Evolutionary conservation across 169 alveolate genomes (phyloP).

Genomic region (Cryptosporidium sp.): DNA sequence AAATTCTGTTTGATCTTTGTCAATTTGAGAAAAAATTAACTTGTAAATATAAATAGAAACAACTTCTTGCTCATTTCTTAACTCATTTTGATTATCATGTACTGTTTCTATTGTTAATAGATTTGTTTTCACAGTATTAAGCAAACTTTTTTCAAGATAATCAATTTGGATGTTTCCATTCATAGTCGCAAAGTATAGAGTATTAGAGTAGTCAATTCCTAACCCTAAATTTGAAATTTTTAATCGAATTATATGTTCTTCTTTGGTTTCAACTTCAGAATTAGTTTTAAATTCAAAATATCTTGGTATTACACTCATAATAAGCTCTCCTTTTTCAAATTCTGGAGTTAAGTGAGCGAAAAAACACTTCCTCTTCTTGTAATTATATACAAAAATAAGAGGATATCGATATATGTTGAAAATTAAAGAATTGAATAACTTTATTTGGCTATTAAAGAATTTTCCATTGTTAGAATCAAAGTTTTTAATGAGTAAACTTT

Average conservation of each 20-base stretch:
- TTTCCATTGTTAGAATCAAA: background rate
- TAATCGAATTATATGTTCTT: background rate
- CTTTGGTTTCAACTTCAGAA: background rate
- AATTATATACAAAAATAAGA: background rate
- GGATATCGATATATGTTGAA: background rate
- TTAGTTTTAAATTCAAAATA: background rate
- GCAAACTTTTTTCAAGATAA: background rate
- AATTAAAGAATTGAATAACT: slow-evolving; percentile 2
- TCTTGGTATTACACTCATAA: background rate
- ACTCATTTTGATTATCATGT: background rate
- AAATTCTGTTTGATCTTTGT: background rate
- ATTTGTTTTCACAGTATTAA: background rate
- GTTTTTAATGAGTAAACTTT: background rate
- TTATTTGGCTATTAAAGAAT: slow-evolving; percentile 11
- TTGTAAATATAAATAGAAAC: background rate
- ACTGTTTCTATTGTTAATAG: background rate
- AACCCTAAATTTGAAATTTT: background rate
- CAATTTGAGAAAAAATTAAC: background rate
- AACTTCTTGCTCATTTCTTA: too few relatives aligned
- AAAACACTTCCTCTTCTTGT: background rate
- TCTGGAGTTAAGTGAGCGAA: background rate
- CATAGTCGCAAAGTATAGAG: background rate
- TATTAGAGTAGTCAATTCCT: background rate
- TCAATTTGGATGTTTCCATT: background rate
- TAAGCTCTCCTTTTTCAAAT: background rate